Base-by-base conservation (phyloP, 2,329 filamentous ascomycete genomes). In the Arthrinium phaeospermum region DNA sequence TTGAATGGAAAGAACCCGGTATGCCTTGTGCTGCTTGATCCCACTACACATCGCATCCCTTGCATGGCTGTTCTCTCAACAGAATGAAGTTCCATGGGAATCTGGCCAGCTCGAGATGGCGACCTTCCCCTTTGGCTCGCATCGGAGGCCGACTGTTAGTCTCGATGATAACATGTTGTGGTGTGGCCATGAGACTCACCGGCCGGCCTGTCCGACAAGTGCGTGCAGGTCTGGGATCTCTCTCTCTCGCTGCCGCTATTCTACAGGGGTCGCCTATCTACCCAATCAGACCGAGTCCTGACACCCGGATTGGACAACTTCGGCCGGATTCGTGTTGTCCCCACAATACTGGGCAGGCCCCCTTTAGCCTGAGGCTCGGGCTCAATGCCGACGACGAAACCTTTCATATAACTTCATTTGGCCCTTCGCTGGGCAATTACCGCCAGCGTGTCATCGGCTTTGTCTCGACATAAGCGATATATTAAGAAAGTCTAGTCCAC, bases 331-430 rank as follows among this genome's bases (percentile, higher is more conserved):
- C 22, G n/a, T 37, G 34, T 14, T 41, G 34, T 64, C 57, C 12
- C 57, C 57, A 41, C 57, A 64, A 41, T 41, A 37, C 3, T 3
- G 34, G 19, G 22, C 34, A 64, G 57, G 16, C 30, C 57, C 57
- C 34, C 24, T 70, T 70, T 70, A 70, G 68, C 68, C 68, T 70
- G 49, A 51, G 68, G 24, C 37, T 57, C 37, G 68, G 57, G 67
- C 45, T 68, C 67, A 68, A 68, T 68, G 27, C 27, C 41, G 44
- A 68, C 27, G 61, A 69, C 45, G 45, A 49, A 46, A n/a, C 45
- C 14, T 41, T 53, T 70, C 68, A 70, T 70, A 51, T 70, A 70
- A 70, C 68, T 70, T 70, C 68, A 70, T 70, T 41, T 70, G 46
- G 67, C 8, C 57, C 3, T 41, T 34, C 19, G 57, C 57, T 64